phyloP scores from a whole-genome alignment of 2,329 filamentous ascomycete species.

The Pyricularia sp. region DNA sequence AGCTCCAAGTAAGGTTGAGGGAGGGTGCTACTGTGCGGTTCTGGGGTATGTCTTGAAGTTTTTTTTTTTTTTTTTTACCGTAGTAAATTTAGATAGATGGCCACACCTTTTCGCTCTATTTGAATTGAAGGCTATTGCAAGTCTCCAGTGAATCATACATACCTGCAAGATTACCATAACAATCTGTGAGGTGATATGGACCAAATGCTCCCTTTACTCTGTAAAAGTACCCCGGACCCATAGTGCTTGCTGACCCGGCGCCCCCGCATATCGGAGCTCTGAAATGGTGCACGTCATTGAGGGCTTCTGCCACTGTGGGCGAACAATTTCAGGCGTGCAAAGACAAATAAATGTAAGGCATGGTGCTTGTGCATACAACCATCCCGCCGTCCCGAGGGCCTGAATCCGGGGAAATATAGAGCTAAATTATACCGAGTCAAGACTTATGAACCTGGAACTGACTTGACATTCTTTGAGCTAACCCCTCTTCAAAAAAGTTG shows the following conservation, averaged over 20 bases:
- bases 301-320: background rate
- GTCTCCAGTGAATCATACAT: background rate
- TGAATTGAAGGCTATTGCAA: background rate
- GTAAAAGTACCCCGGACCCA: background rate
- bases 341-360: background rate
- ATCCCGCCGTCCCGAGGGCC: background rate
- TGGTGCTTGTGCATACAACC: background rate
- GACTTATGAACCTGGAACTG: background rate
- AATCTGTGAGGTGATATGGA: background rate
- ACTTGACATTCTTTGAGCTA: background rate
- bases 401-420: background rate
- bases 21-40: no score
- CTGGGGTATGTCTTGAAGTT: no score
- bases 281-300: constrained; percentile 1
- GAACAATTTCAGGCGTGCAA: background rate
- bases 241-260: background rate
- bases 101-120: no score
- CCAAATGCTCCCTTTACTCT: background rate
- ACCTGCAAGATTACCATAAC: background rate
- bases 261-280: background rate
- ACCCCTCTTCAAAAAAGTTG: background rate
- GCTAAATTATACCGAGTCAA: background rate
- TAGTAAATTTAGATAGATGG: no score
- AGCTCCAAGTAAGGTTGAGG: no score
- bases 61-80: no score